Percentiles rank a stretch among this genome's conserved stretches.
Conservation (phyloP, 257 asterid genomes). For the Nicotiana tabacum region DNA sequence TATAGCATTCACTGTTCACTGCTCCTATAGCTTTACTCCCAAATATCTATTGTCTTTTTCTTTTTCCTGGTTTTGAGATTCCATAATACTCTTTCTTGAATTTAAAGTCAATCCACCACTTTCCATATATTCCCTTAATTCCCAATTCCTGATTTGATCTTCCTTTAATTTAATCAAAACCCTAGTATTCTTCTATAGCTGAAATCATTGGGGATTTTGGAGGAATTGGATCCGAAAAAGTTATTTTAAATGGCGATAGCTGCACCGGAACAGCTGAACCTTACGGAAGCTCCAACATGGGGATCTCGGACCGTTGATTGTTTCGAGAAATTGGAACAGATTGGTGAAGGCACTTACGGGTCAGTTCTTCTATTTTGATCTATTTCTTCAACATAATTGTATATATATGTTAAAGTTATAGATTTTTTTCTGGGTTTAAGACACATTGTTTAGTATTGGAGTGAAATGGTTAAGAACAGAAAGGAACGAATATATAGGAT, state of each 20-base stretch:
- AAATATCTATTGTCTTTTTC: background rate
- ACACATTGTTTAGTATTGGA: background rate
- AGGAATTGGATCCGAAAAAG: background rate
- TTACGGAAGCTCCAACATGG: slow-evolving; percentile 81
- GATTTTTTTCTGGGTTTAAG: background rate
- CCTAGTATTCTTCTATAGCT: slow-evolving; percentile 4
- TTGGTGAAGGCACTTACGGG: slow-evolving; percentile 99
- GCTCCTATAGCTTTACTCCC: background rate
- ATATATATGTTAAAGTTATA: background rate
- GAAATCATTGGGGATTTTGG: background rate
- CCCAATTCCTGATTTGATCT: background rate
- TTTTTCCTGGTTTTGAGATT: background rate
- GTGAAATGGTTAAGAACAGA: background rate
- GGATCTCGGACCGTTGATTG: slow-evolving; percentile 95
- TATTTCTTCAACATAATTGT: background rate
- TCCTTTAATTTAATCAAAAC: background rate
- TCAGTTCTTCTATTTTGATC: slow-evolving; percentile 11
- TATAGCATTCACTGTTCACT: background rate
- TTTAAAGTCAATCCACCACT: background rate
- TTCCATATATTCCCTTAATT: background rate
- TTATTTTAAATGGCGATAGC: slow-evolving; percentile 39
- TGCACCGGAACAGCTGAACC: slow-evolving; percentile 51
- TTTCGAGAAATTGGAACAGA: slow-evolving; percentile 88
- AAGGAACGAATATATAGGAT: background rate
- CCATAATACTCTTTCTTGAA: background rate